phyloP scores from a whole-genome alignment of 2,329 filamentous ascomycete genomes.

The Plenodomus tracheiphilus region DNA sequence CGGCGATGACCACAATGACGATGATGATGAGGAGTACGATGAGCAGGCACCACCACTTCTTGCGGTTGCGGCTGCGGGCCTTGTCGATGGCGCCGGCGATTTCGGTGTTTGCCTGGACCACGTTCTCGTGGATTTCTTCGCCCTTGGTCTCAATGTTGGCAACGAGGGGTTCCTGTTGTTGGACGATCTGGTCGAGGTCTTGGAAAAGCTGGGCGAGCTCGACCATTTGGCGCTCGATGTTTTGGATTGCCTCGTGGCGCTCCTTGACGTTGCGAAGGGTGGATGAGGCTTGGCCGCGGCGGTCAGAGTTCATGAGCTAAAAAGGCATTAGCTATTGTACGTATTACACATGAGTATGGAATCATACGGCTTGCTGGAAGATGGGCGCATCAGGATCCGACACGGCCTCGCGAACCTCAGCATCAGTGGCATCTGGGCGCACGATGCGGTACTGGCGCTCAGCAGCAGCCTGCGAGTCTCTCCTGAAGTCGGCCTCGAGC shows the following conservation, averaged over 20 bases:
- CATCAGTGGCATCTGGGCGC: slow-evolving; percentile 75
- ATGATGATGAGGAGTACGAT: slow-evolving; percentile 57
- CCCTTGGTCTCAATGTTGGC: slow-evolving; percentile 82
- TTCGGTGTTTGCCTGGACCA: slow-evolving; percentile 82
- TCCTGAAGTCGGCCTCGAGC: slow-evolving; percentile 78
- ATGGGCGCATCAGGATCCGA: slow-evolving; percentile 76
- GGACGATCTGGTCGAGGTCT: slow-evolving; percentile 82
- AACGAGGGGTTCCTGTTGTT: slow-evolving; percentile 82
- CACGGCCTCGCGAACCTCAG: slow-evolving; percentile 76
- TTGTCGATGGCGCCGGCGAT: slow-evolving; percentile 81
- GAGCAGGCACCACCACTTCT: slow-evolving; percentile 96
- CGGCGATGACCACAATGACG: slow-evolving; percentile 46
- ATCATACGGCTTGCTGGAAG: slow-evolving; percentile 74
- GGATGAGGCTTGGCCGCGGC: slow-evolving; percentile 77
- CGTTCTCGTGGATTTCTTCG: slow-evolving; percentile 81
- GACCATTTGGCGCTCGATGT: slow-evolving; percentile 89
- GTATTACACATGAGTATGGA: not conserved
- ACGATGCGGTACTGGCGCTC: slow-evolving; percentile 90
- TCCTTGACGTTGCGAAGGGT: slow-evolving; percentile 79
- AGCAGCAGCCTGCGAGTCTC: slow-evolving; percentile 80
- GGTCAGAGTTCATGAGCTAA: slow-evolving; percentile 75
- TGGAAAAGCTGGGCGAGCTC: slow-evolving; percentile 87
- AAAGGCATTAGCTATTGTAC: slow-evolving; percentile 3
- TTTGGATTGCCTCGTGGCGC: slow-evolving; percentile 83
- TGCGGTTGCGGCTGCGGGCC: slow-evolving; percentile 69